These are phyloP conservation scores for Phytophthora brassicae DNA, from an alignment of 352 stramenopile species.

Conservation along the genomic window DNA sequence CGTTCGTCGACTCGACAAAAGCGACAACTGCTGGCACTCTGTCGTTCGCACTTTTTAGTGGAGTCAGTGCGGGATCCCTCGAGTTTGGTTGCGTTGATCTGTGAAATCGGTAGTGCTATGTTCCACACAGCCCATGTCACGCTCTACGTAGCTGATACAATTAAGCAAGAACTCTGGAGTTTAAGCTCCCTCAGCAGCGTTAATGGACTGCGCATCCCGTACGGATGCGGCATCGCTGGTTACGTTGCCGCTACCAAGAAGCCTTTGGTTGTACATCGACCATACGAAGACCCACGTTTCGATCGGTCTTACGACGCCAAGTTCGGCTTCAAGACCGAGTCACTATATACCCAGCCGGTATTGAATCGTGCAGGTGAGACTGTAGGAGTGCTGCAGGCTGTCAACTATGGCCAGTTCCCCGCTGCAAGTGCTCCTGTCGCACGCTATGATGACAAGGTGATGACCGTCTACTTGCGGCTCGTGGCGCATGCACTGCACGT, in stretches of 20 bases:
- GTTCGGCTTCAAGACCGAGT: slow-evolving; percentile 85
- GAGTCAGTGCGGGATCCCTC: slow-evolving; percentile 72
- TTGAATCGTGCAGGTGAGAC: slow-evolving; percentile 67
- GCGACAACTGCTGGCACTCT: slow-evolving; percentile 64
- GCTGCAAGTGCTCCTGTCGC: slow-evolving; percentile 51
- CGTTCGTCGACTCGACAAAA: slow-evolving; percentile 62
- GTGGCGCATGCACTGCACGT: slow-evolving; percentile 61
- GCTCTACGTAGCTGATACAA: slow-evolving; percentile 71
- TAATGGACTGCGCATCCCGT: slow-evolving; percentile 74
- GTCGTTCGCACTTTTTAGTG: slow-evolving; percentile 65
- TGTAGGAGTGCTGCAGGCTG: slow-evolving; percentile 62
- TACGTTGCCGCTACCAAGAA: slow-evolving; percentile 62
- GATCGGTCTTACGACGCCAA: slow-evolving; percentile 80
- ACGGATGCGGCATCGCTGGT: slow-evolving; percentile 76
- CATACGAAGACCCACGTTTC: slow-evolving; percentile 80
- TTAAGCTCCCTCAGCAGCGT: slow-evolving; percentile 69
- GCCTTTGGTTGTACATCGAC: slow-evolving; percentile 60
- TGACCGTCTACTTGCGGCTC: slow-evolving; percentile 62
- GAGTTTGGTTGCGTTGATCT: slow-evolving; percentile 73
- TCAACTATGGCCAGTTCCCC: slow-evolving; percentile 61
- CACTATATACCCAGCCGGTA: slow-evolving; percentile 72
- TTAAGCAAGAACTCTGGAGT: slow-evolving; percentile 78
- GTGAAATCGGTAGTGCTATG: slow-evolving; percentile 58
- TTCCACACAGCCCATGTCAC: slow-evolving; percentile 75
- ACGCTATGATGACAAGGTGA: slow-evolving; percentile 61